phyloP scores from a whole-genome alignment of 257 asterid genomes.

The Ehretia macrophylla region DNA sequence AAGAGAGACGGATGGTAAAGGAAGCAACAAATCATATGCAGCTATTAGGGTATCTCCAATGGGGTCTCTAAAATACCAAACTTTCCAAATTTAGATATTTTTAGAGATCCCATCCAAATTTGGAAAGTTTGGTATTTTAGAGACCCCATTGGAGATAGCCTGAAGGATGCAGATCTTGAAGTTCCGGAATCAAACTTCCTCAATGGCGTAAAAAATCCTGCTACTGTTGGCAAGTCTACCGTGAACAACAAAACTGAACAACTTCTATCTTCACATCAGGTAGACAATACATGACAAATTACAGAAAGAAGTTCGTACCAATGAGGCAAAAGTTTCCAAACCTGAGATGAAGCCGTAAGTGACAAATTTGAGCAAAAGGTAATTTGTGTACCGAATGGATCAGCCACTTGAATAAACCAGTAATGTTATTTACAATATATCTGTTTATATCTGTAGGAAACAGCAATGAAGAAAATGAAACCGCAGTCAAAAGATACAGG shows the following conservation, averaged over 20 bases:
- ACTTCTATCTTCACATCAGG: conserved; percentile 23
- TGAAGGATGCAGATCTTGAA: conserved; percentile 9
- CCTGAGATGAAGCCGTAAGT: conserved; percentile 21
- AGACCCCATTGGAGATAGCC: too few species aligned
- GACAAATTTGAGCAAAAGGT: conserved; percentile 39
- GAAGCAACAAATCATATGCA: too few species aligned
- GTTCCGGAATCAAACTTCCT: conserved; percentile 22
- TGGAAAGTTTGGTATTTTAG: too few species aligned
- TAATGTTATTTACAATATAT: not conserved
- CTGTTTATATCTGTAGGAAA: conserved; percentile 27
- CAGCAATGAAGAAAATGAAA: conserved; percentile 26
- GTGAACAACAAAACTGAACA: conserved; percentile 14
- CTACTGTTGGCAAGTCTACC: conserved; percentile 10
- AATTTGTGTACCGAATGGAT: conserved; percentile 10
- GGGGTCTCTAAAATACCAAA: too few species aligned
- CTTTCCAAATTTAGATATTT: too few species aligned
- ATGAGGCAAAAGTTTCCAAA: conserved; percentile 21
- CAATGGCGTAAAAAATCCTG: conserved; percentile 13
- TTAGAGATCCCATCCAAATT: too few species aligned
- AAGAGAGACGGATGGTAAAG: conserved; percentile 13
- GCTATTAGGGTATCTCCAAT: too few species aligned
- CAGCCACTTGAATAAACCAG: not conserved
- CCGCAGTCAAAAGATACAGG: conserved; percentile 16
- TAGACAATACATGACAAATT: conserved; percentile 14
- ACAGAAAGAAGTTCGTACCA: conserved; percentile 13